Base-by-base conservation (phyloP, 179 eudicot genomes). In the Sideroxylon spinosum region DNA sequence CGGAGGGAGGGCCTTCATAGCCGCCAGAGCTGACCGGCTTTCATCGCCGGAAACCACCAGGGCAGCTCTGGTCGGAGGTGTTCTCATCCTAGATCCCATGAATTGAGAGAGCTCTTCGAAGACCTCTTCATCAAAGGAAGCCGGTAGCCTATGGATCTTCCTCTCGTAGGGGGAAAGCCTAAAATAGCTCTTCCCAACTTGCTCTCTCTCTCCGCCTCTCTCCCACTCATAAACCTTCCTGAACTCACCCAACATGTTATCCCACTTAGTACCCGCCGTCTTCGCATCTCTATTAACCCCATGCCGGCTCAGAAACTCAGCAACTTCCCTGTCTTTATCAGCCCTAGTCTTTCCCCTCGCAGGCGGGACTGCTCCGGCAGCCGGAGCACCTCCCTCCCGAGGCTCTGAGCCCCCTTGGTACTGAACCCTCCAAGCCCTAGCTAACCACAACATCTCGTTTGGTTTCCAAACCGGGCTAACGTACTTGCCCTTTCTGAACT, bases 381-480 rank as follows among this genome's bases (percentile, higher is more conserved):
- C 66, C 29, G 16, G 23, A 12, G 14, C n/a, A 12, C 71, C 82
- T n/a, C 50, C 61, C 2, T 79, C 77, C 19, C 52, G 14, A 19
- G 48, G 68, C 81, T 9, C 62, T 3, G 55, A 44, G 19, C 78
- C 78, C 0, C 87, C 90, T 22, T 87, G 91, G 86, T 93, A 90
- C 57, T 91, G 97, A 56, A 82, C 81, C 76, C 84, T 81, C 97
- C 96, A 93, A 6, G 94, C 97, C 68, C 82, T 84, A 19, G 97
- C 97, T 0, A 93, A 75, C 89, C 97, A 93, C 6, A 93, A 56
- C 92, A 91, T 89, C 76, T 93, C 97, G 68, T 93, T 85, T 16
- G 97, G 97, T 71, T 91, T 91, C 97, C 97, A 93, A 9, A 91
- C 94, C 12, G 97, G 97, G 75, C 96, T 91, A 1, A 93, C 97